phyloP scores from a whole-genome alignment of 2,329 filamentous ascomycete species.

The Triangularia setosa region DNA sequence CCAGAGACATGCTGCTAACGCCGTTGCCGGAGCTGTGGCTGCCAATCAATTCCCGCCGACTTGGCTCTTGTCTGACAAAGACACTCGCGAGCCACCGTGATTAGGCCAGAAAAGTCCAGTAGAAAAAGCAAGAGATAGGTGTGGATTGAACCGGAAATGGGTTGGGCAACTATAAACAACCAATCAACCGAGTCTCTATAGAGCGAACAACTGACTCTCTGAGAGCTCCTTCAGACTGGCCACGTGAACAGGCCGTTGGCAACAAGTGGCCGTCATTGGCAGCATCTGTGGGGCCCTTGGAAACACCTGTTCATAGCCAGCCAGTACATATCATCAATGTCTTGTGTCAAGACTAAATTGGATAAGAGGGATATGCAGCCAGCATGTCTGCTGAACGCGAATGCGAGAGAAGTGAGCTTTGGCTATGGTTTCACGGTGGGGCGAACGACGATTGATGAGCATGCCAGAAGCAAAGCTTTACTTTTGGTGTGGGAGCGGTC shows the following conservation, averaged over 20 bases:
- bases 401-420: background rate
- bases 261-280: background rate
- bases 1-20: slow-evolving; percentile 4
- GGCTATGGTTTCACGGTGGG: background rate
- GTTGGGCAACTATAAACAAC: slow-evolving; percentile 14
- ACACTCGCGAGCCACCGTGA: slow-evolving; percentile 8
- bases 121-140: background rate
- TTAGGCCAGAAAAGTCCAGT: background rate
- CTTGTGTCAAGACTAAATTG: slow-evolving; percentile 10
- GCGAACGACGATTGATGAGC: background rate
- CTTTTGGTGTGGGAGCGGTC: background rate
- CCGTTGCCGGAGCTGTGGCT: slow-evolving; percentile 17
- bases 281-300: background rate
- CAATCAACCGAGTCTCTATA: background rate
- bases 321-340: slow-evolving; percentile 4
- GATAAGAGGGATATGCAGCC: background rate
- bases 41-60: slow-evolving; percentile 20
- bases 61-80: slow-evolving; percentile 15
- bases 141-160: background rate
- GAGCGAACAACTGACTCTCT: background rate
- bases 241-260: slow-evolving; percentile 9
- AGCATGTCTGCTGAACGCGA: background rate
- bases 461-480: background rate
- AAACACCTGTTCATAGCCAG: background rate
- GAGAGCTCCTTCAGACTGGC: slow-evolving; percentile 2